These are phyloP conservation scores for Sporothrix luriei DNA, from an alignment of 2,329 filamentous ascomycete genomes.

Conservation along the genomic window DNA sequence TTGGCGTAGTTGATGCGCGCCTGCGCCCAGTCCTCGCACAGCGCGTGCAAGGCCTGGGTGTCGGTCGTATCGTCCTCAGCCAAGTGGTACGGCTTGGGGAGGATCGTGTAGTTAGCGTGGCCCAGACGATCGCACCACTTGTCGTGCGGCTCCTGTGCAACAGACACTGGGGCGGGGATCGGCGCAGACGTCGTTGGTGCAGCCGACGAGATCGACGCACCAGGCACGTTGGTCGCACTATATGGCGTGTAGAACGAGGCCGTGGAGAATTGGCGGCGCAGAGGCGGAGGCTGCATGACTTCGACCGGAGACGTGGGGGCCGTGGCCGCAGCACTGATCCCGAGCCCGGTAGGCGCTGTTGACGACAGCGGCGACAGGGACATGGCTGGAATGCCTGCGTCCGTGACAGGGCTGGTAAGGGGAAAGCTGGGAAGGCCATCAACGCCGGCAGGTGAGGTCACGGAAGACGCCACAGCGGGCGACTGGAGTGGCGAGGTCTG, in stretches of 20 bases:
- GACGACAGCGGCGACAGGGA: constrained; percentile 22
- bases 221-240: constrained; percentile 42
- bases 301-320: constrained; percentile 22
- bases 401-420: background rate
- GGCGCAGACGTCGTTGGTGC: constrained; percentile 54
- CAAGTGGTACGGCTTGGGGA: constrained; percentile 72
- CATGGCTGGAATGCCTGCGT: constrained; percentile 28
- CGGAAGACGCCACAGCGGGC: constrained; percentile 69
- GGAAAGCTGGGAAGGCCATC: background rate
- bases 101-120: constrained; percentile 90
- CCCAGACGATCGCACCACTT: constrained; percentile 84
- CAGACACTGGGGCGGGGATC: constrained; percentile 39
- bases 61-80: constrained; percentile 56
- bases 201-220: constrained; percentile 39
- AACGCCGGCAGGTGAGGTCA: background rate
- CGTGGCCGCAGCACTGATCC: constrained; percentile 6
- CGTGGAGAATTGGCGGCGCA: constrained; percentile 76
- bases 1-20: constrained; percentile 86
- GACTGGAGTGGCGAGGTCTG: constrained; percentile 84
- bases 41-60: constrained; percentile 58
- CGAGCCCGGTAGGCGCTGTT: background rate
- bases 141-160: constrained; percentile 64
- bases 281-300: constrained; percentile 63
- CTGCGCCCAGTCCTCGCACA: constrained; percentile 78
- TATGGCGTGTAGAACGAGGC: constrained; percentile 68